Base-by-base conservation (phyloP, 129 eudicot species). In the Pseudognaphalium luteoalbum region DNA sequence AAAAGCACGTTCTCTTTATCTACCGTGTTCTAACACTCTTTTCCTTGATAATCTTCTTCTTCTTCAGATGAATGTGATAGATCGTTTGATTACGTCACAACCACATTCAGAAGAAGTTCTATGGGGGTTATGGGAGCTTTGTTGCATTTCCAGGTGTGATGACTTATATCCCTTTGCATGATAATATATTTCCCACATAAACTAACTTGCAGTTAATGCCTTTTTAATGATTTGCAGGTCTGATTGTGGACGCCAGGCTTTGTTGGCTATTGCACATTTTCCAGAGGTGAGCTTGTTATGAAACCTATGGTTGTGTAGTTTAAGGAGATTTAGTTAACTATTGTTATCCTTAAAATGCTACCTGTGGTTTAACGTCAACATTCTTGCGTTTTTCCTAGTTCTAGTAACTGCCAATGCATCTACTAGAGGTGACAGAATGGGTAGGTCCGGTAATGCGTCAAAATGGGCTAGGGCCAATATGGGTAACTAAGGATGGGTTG, bases 231-330 rank as follows among this genome's bases (percentile, higher is more conserved):
- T 66, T 28, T 80, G 51, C 89, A 95, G 99, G 87, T 89, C 96
- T 78, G 87, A 82, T 81, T 85, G 94, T 86, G 99, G 99, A 57
- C 96, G 95, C 71, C 97, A 91, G 87, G 96, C 99, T 81, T 78
- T 95, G 85, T 84, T 95, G 87, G 85, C 90, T 79, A 76, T 95
- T 61, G 85, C 80, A 76, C 89, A 91, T 76, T 95, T 91, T 77
- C 92, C 99, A 19, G 96, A 91, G 96, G 99, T 95, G 86, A 68
- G 42, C 19, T 25, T 9, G 20, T 21, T 25, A 37, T 65, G n/a
- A 51, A 61, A 61, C 39, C 50, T 61, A 78, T 61, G 50, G 75
- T 15, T 59, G 73, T 76, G 60, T 39, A 39, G 29, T 77, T 28
- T 39, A 37, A 35, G 57, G 60, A 28, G 80, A 61, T 70, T n/a